Conservation (phyloP, 495 filamentous ascomycete species). For the Parathielavia appendiculata region DNA sequence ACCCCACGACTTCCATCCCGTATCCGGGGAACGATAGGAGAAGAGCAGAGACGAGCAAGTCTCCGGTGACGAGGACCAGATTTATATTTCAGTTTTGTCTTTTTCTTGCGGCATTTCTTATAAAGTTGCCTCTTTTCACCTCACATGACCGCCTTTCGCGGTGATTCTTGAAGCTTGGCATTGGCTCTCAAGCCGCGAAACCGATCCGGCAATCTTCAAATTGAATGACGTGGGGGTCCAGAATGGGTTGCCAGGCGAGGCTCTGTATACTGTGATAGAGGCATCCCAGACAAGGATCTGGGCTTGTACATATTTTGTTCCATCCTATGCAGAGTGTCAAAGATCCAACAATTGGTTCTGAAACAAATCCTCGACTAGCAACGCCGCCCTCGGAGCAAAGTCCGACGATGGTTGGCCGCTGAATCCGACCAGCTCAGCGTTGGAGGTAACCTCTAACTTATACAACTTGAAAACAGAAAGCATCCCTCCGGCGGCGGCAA, state of each 20-base stretch:
- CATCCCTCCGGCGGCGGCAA: background rate
- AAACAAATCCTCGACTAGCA: background rate
- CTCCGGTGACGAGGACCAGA: background rate
- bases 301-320: too few species aligned
- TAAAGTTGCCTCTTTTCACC: background rate
- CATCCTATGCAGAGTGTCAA: background rate
- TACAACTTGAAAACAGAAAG: background rate
- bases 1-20: slow-evolving; percentile 8
- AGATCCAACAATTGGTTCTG: background rate
- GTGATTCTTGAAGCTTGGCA: background rate
- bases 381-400: background rate
- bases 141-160: background rate
- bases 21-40: background rate
- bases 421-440: background rate
- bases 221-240: background rate
- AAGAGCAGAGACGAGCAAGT: background rate
- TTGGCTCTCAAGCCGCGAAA: background rate
- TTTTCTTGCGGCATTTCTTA: background rate
- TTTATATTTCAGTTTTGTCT: background rate
- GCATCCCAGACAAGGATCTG: background rate
- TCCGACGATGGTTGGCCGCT: background rate
- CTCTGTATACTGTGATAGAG: too few species aligned
- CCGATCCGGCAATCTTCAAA: background rate
- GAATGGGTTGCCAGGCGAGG: too few species aligned
- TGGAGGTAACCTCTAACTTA: too few species aligned